phyloP scores from a whole-genome alignment of 2,329 filamentous ascomycete genomes.

The Beauveria pseudobassiana region DNA sequence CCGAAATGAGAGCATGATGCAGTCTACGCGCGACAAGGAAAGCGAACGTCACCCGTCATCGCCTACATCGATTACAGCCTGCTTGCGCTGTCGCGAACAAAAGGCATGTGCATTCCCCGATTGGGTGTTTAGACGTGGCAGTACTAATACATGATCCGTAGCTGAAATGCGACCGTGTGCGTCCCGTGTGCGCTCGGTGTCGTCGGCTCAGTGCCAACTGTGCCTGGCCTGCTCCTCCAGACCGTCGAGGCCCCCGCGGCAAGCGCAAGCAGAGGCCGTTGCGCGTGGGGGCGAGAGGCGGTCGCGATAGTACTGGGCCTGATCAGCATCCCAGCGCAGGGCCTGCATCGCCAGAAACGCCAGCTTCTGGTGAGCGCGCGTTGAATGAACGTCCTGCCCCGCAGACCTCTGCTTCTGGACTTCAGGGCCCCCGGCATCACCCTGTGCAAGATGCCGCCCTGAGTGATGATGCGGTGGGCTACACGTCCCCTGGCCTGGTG shows the following conservation, averaged over 20 bases:
- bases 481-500: not conserved
- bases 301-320: too few species aligned
- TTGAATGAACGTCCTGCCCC: not conserved
- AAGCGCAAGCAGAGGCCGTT: not conserved
- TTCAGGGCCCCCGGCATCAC: too few species aligned
- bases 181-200: not conserved
- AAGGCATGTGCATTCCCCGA: not conserved
- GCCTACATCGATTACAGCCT: not conserved
- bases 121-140: too few species aligned
- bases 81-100: constrained; percentile 2
- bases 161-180: not conserved
- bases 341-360: not conserved
- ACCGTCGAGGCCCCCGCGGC: not conserved
- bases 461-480: not conserved
- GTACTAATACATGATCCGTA: not conserved
- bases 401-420: not conserved
- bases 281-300: not conserved
- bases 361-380: not conserved
- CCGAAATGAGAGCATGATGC: not conserved
- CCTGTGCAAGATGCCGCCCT: not conserved
- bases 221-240: not conserved
- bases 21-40: not conserved
- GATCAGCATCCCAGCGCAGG: not conserved
- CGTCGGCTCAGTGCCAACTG: not conserved
- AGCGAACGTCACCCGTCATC: not conserved